Percentiles rank a stretch among this genome's conserved stretches.
These are phyloP conservation scores for Citrus cavaleriei DNA, from an alignment of 345 rosid species.

Conservation along the genomic window DNA sequence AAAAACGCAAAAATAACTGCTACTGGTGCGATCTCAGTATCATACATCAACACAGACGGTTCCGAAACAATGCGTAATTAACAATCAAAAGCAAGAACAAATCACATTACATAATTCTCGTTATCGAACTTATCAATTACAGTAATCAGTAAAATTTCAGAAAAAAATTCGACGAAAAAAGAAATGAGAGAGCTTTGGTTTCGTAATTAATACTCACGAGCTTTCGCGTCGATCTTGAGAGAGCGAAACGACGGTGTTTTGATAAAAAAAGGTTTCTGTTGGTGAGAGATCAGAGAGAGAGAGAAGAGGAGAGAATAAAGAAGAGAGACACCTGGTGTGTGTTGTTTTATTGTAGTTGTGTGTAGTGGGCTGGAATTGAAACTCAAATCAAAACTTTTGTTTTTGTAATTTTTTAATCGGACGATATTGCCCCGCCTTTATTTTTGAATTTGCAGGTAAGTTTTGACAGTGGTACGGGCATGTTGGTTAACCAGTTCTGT, in stretches of 20 bases:
- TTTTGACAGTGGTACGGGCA: neutral
- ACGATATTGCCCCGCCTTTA: slow-evolving; percentile 20
- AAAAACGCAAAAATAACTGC: neutral
- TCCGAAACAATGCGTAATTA: neutral
- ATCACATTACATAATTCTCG: slow-evolving; percentile 5
- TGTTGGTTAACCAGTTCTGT: neutral
- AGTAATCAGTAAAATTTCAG: neutral
- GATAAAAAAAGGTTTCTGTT: neutral
- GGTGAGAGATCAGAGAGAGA: neutral
- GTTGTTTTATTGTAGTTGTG: neutral
- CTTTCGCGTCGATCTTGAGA: neutral
- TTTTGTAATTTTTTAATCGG: neutral
- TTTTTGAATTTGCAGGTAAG: slow-evolving; percentile 16
- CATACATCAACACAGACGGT: neutral
- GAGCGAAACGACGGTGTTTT: neutral
- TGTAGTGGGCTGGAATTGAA: neutral
- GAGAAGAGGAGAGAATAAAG: neutral
- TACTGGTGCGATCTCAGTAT: neutral
- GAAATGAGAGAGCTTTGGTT: neutral
- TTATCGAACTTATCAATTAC: neutral
- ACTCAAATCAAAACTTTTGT: neutral
- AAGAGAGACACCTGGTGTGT: neutral
- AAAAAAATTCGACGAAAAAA: neutral
- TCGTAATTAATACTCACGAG: neutral
- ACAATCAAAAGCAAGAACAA: slow-evolving; percentile 5